These are phyloP conservation scores for Citrus maxima DNA, from an alignment of 345 rosid genomes.

Conservation along the genomic window DNA sequence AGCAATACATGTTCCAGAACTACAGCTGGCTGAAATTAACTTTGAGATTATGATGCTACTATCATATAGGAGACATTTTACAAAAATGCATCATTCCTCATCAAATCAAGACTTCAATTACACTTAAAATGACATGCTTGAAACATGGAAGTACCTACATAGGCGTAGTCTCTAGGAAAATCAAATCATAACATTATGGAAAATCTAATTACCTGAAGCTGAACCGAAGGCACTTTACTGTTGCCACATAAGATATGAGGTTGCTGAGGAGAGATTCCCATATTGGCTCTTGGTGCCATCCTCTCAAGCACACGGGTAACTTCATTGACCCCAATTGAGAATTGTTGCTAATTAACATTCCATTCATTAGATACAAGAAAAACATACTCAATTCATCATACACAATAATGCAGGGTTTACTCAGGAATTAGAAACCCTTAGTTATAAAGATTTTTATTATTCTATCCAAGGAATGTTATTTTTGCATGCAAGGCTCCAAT, in stretches of 20 bases:
- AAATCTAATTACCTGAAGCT: constrained; percentile 49
- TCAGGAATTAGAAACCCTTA: not conserved
- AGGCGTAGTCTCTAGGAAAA: too few relatives aligned
- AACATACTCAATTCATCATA: not conserved
- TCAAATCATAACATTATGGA: not conserved
- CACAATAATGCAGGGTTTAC: not conserved
- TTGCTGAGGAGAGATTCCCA: constrained; percentile 12
- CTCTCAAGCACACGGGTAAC: constrained; percentile 80
- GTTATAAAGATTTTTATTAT: too few relatives aligned
- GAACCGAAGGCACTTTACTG: constrained; percentile 28
- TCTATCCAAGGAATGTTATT: not conserved
- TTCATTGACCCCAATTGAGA: constrained; percentile 81
- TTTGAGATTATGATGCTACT: not conserved
- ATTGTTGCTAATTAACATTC: constrained; percentile 50
- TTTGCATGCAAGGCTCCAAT: not conserved
- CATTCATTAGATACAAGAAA: not conserved
- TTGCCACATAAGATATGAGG: constrained; percentile 3
- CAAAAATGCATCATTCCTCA: not conserved
- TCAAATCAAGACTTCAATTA: not conserved
- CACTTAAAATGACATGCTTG: not conserved
- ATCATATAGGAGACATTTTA: not conserved
- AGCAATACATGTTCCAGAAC: not conserved
- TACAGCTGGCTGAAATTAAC: not conserved
- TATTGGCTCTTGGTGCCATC: constrained; percentile 38
- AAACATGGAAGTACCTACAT: not conserved